Conservation (phyloP, 441 rosid genomes). For the Erodium trifolium region DNA sequence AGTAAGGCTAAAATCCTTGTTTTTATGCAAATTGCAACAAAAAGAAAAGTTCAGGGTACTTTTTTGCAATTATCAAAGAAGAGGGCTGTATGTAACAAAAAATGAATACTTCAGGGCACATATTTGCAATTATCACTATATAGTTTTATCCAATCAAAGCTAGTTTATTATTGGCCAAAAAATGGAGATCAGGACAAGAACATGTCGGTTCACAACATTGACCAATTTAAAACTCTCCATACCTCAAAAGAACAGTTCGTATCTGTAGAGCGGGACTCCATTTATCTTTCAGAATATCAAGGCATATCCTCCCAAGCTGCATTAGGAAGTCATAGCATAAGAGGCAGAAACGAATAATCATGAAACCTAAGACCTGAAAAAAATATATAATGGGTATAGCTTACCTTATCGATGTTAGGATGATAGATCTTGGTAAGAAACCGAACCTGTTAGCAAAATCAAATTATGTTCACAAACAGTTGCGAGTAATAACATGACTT, state of each 20-base stretch:
- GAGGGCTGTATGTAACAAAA: too few species aligned
- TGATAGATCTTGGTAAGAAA: conserved; percentile 59
- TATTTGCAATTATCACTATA: too few species aligned
- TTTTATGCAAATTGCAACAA: too few species aligned
- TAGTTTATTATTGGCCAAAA: background rate
- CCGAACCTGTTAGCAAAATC: conserved; percentile 56
- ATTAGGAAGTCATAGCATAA: conserved; percentile 13
- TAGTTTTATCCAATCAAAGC: background rate
- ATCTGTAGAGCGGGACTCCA: conserved; percentile 99
- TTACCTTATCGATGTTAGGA: conserved; percentile 39
- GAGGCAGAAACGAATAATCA: background rate
- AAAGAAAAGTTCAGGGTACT: too few species aligned
- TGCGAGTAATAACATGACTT: too few species aligned
- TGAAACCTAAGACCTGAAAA: background rate
- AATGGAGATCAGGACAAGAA: background rate
- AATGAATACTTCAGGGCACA: too few species aligned
- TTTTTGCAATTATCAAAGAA: too few species aligned
- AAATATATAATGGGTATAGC: conserved; percentile 3
- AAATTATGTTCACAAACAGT: background rate
- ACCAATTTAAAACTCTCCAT: conserved; percentile 11
- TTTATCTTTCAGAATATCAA: conserved; percentile 95
- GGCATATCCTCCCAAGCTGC: conserved; percentile 97
- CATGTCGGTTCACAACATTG: background rate
- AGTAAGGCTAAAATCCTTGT: too few species aligned
- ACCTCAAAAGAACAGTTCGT: conserved; percentile 96